Percentiles rank a stretch among this genome's conserved stretches.
These are phyloP conservation scores for Phytophthora macrochlamydospora DNA, from an alignment of 352 stramenopile genomes.

Conservation along the genomic window DNA sequence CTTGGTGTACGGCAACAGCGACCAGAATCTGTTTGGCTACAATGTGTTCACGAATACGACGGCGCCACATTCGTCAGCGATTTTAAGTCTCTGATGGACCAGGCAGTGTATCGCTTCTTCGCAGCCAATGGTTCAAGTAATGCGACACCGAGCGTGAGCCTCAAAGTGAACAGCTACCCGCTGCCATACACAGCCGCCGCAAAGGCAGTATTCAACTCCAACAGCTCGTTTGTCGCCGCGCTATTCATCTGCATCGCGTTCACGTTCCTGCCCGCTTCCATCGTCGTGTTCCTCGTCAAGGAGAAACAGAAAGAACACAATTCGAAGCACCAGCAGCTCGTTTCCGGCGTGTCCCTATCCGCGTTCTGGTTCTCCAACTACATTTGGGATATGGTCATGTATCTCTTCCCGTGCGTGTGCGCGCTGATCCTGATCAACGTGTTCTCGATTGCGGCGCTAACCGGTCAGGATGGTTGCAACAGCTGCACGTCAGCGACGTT, in stretches of 20 bases:
- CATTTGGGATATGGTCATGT: slow-evolving; percentile 93
- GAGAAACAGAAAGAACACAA: slow-evolving; percentile 90
- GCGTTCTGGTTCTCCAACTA: slow-evolving; percentile 97
- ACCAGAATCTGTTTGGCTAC: slow-evolving; percentile 53
- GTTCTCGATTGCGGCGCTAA: slow-evolving; percentile 48
- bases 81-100: slow-evolving; percentile 60
- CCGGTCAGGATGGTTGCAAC: slow-evolving; percentile 41
- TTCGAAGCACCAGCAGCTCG: slow-evolving; percentile 42
- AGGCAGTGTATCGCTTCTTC: slow-evolving; percentile 57
- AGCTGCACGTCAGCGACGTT: slow-evolving; percentile 48
- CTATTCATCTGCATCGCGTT: slow-evolving; percentile 91
- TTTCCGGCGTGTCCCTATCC: slow-evolving; percentile 86
- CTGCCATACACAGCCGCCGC: slow-evolving; percentile 39
- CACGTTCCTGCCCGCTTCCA: slow-evolving; percentile 86
- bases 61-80: slow-evolving; percentile 37
- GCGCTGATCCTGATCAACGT: slow-evolving; percentile 43
- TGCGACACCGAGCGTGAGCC: slow-evolving; percentile 13
- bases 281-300: slow-evolving; percentile 95
- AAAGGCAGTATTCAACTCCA: slow-evolving; percentile 38
- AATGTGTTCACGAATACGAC: slow-evolving; percentile 63
- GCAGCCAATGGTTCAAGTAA: slow-evolving; percentile 21
- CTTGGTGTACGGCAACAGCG: slow-evolving; percentile 40
- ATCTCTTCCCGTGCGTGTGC: slow-evolving; percentile 61
- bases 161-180: slow-evolving; percentile 56
- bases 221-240: slow-evolving; percentile 59